Evolutionary conservation across 1,284 basidiomycete species (phyloP).

Genomic region (Tilletia caries): DNA sequence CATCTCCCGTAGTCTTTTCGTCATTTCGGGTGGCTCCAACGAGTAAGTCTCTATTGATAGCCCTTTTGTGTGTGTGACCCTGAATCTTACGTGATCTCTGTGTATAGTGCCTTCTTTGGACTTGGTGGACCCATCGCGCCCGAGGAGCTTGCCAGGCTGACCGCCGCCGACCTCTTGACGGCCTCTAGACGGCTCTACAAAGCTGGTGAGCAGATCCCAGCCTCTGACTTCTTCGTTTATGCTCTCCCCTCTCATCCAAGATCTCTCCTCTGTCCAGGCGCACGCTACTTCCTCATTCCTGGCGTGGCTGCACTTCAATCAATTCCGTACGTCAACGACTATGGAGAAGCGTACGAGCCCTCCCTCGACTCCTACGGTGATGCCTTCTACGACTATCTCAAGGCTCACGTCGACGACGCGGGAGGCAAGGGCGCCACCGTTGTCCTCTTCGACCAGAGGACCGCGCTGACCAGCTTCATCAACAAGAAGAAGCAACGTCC

Average conservation of each 20-base stretch:
- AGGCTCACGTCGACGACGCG: neutral
- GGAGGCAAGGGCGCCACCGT: neutral
- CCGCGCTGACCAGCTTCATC: neutral
- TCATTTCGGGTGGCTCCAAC: constrained; percentile 20
- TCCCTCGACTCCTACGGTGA: neutral
- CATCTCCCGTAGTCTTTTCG: constrained; percentile 19
- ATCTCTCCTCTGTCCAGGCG: neutral
- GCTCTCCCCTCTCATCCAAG: neutral
- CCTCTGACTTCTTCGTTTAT: neutral
- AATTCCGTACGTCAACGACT: neutral
- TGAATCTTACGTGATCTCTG: constrained; percentile 3
- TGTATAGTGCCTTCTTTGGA: constrained; percentile 16
- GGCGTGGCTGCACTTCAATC: neutral
- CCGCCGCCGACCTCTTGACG: neutral
- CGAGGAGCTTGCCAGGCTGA: neutral
- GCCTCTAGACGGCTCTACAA: neutral
- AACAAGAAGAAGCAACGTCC: neutral
- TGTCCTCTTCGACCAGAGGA: constrained; percentile 12
- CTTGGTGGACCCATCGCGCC: constrained; percentile 11
- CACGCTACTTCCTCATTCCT: constrained; percentile 10
- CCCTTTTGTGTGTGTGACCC: neutral
- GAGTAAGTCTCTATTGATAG: neutral
- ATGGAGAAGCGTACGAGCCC: neutral
- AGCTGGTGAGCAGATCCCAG: constrained; percentile 14
- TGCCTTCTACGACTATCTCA: constrained; percentile 10